These are phyloP conservation scores for Nakazawaea anatomiae DNA, from an alignment of 805 yeast genomes.

Conservation along the genomic window DNA sequence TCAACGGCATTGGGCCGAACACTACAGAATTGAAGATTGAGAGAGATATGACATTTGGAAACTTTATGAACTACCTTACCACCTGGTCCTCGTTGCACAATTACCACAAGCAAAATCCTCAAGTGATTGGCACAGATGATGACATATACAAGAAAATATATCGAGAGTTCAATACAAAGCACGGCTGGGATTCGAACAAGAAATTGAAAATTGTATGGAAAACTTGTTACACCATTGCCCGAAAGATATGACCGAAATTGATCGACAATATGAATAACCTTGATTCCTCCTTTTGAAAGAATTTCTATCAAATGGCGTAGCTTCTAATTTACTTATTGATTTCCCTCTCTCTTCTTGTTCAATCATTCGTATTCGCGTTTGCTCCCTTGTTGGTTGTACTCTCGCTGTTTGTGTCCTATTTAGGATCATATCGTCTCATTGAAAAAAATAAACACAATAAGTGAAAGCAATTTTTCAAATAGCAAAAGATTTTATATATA, in stretches of 20 bases:
- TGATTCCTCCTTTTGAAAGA: too few species aligned
- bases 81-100: conserved; percentile 70
- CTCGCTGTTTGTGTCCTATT: too few species aligned
- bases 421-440: too few species aligned
- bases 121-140: conserved; percentile 17
- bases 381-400: too few species aligned
- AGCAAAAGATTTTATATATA: too few species aligned
- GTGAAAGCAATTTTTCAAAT: too few species aligned
- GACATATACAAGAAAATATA: conserved; percentile 30
- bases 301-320: too few species aligned
- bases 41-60: conserved; percentile 35
- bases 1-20: conserved; percentile 17
- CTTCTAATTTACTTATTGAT: too few species aligned
- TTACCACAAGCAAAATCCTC: conserved; percentile 37
- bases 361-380: too few species aligned
- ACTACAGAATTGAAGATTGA: conserved; percentile 26
- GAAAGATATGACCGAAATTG: conserved; percentile 22
- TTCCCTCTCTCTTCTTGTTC: too few species aligned
- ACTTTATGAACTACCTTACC: conserved; percentile 45
- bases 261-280: too few species aligned
- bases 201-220: conserved; percentile 40
- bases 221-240: conserved; percentile 47
- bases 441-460: too few species aligned
- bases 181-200: conserved; percentile 40
- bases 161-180: conserved; percentile 28